phyloP scores from a whole-genome alignment of 2,329 filamentous ascomycete species.

The Alternaria infectoria region DNA sequence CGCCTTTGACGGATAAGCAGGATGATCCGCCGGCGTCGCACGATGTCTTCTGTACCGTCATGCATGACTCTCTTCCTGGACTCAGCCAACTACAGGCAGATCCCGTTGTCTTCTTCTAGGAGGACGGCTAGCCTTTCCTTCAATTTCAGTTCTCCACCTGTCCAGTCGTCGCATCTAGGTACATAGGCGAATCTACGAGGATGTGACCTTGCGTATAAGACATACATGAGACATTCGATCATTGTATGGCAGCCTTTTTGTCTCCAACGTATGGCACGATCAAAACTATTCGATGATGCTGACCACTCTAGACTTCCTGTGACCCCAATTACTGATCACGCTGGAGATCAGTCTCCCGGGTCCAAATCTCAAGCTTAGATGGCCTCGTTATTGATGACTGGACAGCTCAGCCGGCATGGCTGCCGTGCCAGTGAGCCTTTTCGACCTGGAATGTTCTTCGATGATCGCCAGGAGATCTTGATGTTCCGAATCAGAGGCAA shows the following conservation, averaged over 20 bases:
- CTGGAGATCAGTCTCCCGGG: neutral
- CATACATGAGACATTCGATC: slow-evolving; percentile 1
- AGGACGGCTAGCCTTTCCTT: neutral
- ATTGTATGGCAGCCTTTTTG: neutral
- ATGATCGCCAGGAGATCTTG: slow-evolving; percentile 22
- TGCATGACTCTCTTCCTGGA: slow-evolving; percentile 47
- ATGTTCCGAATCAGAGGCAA: slow-evolving; percentile 24
- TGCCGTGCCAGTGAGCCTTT: slow-evolving; percentile 11
- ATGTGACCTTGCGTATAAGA: neutral
- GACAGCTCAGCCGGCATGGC: slow-evolving; percentile 20
- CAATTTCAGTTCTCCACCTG: neutral
- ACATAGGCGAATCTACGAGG: slow-evolving; percentile 8
- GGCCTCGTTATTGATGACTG: neutral
- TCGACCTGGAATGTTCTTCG: slow-evolving; percentile 10
- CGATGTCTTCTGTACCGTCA: slow-evolving; percentile 48
- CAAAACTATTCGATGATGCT: neutral
- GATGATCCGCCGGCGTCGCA: slow-evolving; percentile 44
- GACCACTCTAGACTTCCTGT: neutral
- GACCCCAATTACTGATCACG: neutral
- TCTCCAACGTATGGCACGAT: neutral
- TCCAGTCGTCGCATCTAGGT: slow-evolving; percentile 1
- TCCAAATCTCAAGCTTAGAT: neutral
- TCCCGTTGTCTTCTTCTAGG: slow-evolving; percentile 45
- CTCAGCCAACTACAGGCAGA: slow-evolving; percentile 47
- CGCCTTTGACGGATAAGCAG: slow-evolving; percentile 45